Percentiles rank a stretch among this genome's conserved stretches.
Evolutionary conservation across 192 early-diverging fungal species (phyloP).

Genomic region (Dissophora ornata): DNA sequence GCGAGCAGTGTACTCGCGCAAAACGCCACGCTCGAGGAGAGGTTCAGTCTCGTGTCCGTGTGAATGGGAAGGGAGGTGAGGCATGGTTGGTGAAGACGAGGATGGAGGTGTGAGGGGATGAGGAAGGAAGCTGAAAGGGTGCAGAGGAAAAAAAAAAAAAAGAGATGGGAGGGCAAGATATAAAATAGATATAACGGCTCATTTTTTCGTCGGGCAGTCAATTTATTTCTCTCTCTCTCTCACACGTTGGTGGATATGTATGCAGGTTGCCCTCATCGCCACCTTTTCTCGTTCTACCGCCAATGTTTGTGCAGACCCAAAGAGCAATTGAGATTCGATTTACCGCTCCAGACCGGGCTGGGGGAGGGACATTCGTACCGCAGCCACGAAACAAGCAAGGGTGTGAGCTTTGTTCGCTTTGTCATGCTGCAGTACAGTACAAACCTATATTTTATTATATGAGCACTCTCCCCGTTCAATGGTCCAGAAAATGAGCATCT

Average conservation of each 20-base stretch:
- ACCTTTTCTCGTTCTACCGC: no score
- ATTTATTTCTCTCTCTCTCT: no score
- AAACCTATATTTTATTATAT: no score
- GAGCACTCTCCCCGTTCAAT: no score
- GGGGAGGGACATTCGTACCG: not conserved
- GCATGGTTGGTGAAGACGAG: conserved; percentile 18
- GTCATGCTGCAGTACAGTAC: no score
- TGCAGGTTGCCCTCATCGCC: no score
- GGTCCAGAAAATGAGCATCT: no score
- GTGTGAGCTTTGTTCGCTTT: not conserved
- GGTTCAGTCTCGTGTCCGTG: conserved; percentile 45
- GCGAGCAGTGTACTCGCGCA: conserved; percentile 23
- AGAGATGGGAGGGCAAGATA: conserved; percentile 5
- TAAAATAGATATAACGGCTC: not conserved
- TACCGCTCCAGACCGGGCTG: conserved; percentile 1
- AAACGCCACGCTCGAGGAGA: conserved; percentile 35
- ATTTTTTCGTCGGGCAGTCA: no score
- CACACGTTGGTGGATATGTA: no score
- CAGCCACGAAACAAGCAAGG: not conserved
- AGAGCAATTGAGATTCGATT: no score
- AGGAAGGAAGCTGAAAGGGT: not conserved
- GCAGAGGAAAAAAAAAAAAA: conserved; percentile 10
- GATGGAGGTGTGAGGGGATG: conserved; percentile 9
- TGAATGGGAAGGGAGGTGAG: conserved; percentile 24
- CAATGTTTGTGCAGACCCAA: no score